phyloP scores from a whole-genome alignment of 257 asterid species.

The Solanum chiquidenum region DNA sequence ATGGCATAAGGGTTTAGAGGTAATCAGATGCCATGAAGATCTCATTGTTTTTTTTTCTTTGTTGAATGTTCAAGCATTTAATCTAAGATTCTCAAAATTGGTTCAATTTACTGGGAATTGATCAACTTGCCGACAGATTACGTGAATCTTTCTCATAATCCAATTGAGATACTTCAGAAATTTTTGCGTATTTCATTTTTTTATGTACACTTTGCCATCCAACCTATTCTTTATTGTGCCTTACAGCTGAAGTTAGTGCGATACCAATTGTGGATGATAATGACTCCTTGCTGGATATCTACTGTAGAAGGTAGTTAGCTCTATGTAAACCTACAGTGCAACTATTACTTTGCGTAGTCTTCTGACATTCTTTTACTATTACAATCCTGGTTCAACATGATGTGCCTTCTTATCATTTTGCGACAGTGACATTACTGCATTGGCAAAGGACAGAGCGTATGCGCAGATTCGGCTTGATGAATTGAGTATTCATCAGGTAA shows the following conservation, averaged over 20 bases:
- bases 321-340: neutral
- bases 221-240: neutral
- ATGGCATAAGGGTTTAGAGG: neutral
- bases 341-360: neutral
- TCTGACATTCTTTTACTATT: neutral
- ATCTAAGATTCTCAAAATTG: neutral
- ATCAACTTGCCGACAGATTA: neutral
- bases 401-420: constrained; percentile 2
- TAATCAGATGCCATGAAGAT: neutral
- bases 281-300: constrained; percentile 63
- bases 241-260: constrained; percentile 62
- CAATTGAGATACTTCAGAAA: neutral
- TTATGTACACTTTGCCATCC: neutral
- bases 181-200: neutral
- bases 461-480: constrained; percentile 59
- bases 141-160: neutral
- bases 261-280: constrained; percentile 68
- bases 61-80: neutral
- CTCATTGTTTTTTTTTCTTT: neutral
- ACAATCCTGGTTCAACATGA: neutral
- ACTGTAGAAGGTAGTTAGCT: constrained; percentile 49
- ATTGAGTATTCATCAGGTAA: constrained; percentile 57
- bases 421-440: constrained; percentile 61
- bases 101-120: neutral
- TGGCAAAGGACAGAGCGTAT: constrained; percentile 64